Evolutionary conservation across 2,329 filamentous ascomycete species (phyloP).

Genomic region (Paraconiothyrium brasiliense): DNA sequence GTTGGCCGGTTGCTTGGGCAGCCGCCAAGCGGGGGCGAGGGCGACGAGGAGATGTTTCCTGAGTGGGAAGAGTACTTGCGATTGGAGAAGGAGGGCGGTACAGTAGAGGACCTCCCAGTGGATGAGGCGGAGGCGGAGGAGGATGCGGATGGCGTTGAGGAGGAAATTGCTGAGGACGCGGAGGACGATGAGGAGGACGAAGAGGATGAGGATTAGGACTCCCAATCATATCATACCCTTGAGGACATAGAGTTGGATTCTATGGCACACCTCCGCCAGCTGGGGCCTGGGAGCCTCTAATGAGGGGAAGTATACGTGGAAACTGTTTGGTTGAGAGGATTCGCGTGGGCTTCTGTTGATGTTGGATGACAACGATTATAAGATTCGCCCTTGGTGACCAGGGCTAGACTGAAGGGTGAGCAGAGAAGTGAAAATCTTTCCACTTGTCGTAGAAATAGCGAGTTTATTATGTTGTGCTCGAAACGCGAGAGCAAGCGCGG

Average conservation of each 20-base stretch:
- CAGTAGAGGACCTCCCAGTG: slow-evolving; percentile 48
- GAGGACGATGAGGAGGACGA: slow-evolving; percentile 37
- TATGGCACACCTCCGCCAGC: not conserved
- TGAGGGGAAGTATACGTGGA: not conserved
- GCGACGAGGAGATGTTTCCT: slow-evolving; percentile 85
- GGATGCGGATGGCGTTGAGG: slow-evolving; percentile 44
- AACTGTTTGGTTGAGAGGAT: not conserved
- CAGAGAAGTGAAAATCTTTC: slow-evolving; percentile 4
- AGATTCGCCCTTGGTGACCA: not conserved
- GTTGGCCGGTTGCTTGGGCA: slow-evolving; percentile 84
- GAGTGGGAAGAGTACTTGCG: slow-evolving; percentile 93
- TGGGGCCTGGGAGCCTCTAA: not conserved
- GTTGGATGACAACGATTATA: not conserved
- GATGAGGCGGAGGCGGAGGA: slow-evolving; percentile 40
- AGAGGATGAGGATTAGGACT: slow-evolving; percentile 32
- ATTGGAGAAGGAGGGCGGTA: slow-evolving; percentile 76
- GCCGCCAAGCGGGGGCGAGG: slow-evolving; percentile 71
- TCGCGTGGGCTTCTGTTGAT: not conserved
- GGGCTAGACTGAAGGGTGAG: not conserved
- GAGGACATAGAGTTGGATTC: not conserved
- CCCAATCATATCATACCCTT: not conserved
- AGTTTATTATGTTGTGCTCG: not conserved
- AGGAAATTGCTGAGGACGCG: slow-evolving; percentile 42
- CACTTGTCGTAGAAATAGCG: not conserved
- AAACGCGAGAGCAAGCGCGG: not conserved